Percentiles rank a stretch among this genome's conserved stretches.
These are phyloP conservation scores for Phyllosticta citrichinensis DNA, from an alignment of 2,329 filamentous ascomycete species.

Conservation along the genomic window DNA sequence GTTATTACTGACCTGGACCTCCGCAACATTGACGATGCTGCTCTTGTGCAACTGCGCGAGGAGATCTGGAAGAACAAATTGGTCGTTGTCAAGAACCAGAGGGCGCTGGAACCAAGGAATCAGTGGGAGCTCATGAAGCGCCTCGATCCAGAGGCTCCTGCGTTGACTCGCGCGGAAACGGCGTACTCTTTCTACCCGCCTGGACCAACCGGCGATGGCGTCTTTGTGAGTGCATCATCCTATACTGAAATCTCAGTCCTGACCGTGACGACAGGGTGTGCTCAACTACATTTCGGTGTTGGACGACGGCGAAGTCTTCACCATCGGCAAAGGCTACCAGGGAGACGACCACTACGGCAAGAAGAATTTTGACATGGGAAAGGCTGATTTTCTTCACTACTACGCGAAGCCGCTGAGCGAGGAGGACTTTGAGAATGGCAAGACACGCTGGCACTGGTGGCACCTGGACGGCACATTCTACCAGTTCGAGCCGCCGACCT, in stretches of 20 bases:
- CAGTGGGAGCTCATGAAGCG: constrained; percentile 37
- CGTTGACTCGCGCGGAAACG: constrained; percentile 35
- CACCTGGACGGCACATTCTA: constrained; percentile 11
- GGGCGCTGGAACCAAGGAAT: constrained; percentile 31
- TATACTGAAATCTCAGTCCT: too few species aligned
- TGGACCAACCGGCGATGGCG: constrained; percentile 19
- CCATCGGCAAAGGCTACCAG: constrained; percentile 1
- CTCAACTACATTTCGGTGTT: not conserved
- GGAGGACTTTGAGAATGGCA: constrained; percentile 12
- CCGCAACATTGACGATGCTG: constrained; percentile 28
- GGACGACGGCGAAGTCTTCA: not conserved
- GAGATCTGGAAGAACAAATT: constrained; percentile 37
- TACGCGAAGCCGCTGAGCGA: constrained; percentile 5
- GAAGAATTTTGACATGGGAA: not conserved
- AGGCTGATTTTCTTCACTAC: not conserved
- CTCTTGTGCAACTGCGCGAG: constrained; percentile 28
- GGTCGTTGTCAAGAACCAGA: constrained; percentile 35
- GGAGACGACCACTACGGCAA: constrained; percentile 1
- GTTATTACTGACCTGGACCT: constrained; percentile 30
- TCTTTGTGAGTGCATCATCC: not conserved
- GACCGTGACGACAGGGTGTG: not conserved
- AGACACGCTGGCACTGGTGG: constrained; percentile 11
- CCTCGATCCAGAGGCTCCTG: constrained; percentile 33
- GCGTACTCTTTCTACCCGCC: constrained; percentile 31
- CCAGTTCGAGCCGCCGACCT: constrained; percentile 8